phyloP scores from a whole-genome alignment of 2,329 filamentous ascomycete genomes.

The Scedosporium minutisporum region DNA sequence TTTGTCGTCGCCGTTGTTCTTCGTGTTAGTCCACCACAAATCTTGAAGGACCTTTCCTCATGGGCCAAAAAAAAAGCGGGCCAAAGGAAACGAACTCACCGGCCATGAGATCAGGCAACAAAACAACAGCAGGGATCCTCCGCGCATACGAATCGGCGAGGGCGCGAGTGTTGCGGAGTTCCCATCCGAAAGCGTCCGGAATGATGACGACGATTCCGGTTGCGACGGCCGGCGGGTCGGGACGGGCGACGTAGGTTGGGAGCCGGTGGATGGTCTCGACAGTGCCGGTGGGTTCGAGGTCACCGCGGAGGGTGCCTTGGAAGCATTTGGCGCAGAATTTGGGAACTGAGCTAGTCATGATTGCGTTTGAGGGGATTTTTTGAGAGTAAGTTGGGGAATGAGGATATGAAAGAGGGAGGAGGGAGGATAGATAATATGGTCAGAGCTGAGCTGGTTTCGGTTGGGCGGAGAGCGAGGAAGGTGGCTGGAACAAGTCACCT shows the following conservation, averaged over 20 bases:
- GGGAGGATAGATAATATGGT: neutral
- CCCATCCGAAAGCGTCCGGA: constrained; percentile 43
- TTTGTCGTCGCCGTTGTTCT: neutral
- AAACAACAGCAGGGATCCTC: constrained; percentile 35
- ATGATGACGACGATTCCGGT: constrained; percentile 38
- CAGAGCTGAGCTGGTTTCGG: no score
- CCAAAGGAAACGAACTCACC: constrained; percentile 12
- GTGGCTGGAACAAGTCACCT: no score
- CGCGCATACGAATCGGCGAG: constrained; percentile 42
- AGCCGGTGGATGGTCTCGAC: constrained; percentile 15
- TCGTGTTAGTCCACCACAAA: no score
- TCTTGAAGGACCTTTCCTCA: no score
- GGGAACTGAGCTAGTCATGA: constrained; percentile 3
- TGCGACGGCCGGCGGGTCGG: constrained; percentile 16
- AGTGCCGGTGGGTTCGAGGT: constrained; percentile 12
- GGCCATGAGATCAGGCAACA: constrained; percentile 42
- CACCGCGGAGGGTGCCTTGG: constrained; percentile 12
- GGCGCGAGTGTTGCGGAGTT: constrained; percentile 38
- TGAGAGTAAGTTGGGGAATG: neutral
- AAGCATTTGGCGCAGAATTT: constrained; percentile 13
- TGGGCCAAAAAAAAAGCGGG: neutral
- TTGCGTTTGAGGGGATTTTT: neutral
- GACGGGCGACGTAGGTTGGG: constrained; percentile 16
- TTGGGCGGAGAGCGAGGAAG: no score
- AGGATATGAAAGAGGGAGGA: neutral